A percentile compares a stretch with the other conserved stretches of the same genome.
Conservation (phyloP, 164 flowering plant genomes). For the Chimonanthus salicifolius region DNA sequence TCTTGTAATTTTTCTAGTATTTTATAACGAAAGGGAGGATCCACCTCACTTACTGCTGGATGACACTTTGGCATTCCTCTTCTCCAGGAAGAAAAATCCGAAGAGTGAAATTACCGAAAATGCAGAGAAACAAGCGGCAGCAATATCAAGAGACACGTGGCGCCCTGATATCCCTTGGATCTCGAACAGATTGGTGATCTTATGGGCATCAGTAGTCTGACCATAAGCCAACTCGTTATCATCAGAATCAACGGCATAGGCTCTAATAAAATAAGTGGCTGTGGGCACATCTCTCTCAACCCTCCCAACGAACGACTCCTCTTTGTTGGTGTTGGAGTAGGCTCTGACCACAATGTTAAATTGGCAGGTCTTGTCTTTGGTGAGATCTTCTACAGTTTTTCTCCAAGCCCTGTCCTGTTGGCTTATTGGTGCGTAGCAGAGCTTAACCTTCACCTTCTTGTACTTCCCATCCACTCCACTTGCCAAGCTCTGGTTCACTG, state of each 20-base stretch:
- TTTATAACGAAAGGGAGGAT: not conserved
- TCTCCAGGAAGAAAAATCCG: constrained; percentile 64
- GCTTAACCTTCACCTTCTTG: constrained; percentile 50
- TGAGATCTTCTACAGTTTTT: constrained; percentile 39
- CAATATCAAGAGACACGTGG: constrained; percentile 56
- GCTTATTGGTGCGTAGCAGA: constrained; percentile 69
- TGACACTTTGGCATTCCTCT: constrained; percentile 41
- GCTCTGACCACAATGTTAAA: constrained; percentile 23
- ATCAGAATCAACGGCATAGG: constrained; percentile 19
- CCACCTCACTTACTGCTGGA: not conserved
- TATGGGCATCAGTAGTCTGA: constrained; percentile 50
- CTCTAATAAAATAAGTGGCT: constrained; percentile 27
- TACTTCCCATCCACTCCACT: constrained; percentile 35
- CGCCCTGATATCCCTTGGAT: constrained; percentile 66
- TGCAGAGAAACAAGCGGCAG: constrained; percentile 65
- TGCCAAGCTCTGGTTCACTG: constrained; percentile 25
- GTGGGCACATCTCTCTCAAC: constrained; percentile 33
- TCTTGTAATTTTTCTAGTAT: not conserved
- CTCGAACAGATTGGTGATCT: constrained; percentile 43
- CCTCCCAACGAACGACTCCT: constrained; percentile 20
- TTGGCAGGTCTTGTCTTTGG: constrained; percentile 67
- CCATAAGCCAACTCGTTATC: constrained; percentile 53
- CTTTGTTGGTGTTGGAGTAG: constrained; percentile 4
- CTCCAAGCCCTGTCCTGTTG: constrained; percentile 65
- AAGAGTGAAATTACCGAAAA: constrained; percentile 62